Evolutionary conservation across 2,329 filamentous ascomycete genomes (phyloP).

Genomic region (Lasiodiplodia citricola): DNA sequence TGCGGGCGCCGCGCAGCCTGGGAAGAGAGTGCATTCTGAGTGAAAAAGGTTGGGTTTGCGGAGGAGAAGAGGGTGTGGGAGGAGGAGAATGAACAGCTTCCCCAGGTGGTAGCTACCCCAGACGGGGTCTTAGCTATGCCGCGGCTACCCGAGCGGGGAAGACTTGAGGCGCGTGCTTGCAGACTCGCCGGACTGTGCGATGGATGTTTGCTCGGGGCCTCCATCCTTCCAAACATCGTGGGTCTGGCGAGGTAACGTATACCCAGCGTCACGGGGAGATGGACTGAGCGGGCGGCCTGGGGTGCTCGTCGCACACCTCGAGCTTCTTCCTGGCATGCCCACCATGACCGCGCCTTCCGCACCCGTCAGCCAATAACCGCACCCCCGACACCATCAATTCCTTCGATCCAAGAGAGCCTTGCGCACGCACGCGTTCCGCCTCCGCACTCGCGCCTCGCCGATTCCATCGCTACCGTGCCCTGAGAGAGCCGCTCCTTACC

Average conservation of each 20-base stretch:
- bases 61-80: neutral
- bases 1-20: slow-evolving; percentile 3
- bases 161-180: neutral
- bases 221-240: neutral
- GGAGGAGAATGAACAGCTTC: slow-evolving; percentile 36
- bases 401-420: neutral
- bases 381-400: neutral
- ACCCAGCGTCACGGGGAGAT: neutral
- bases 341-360: slow-evolving; percentile 9
- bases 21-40: slow-evolving; percentile 2
- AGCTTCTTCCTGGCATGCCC: neutral
- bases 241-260: slow-evolving; percentile 11
- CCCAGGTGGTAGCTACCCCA: neutral
- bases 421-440: neutral
- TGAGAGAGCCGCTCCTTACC: neutral
- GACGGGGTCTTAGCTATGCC: slow-evolving; percentile 6
- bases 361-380: slow-evolving; percentile 11
- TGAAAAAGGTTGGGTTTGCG: neutral
- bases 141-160: slow-evolving; percentile 23
- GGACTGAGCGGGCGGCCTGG: slow-evolving; percentile 1
- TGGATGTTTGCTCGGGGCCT: neutral
- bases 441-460: neutral
- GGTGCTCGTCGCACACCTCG: slow-evolving; percentile 5
- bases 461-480: neutral
- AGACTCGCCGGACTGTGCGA: neutral